Evolutionary conservation across 2,329 filamentous ascomycete species (phyloP).

Genomic region (Aphanoascus verrucosus): DNA sequence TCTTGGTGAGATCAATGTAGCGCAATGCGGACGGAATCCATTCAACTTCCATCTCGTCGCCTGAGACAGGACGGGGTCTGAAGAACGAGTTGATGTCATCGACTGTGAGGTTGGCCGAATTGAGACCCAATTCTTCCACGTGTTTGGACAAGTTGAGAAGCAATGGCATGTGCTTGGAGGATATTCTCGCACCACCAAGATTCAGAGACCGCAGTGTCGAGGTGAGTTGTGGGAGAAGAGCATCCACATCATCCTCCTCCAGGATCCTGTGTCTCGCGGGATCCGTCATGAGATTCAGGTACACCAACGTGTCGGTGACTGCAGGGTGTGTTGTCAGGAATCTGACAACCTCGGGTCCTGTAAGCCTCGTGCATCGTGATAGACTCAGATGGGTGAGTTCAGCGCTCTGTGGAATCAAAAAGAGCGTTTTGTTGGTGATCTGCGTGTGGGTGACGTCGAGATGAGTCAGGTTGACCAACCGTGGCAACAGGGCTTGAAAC

Average conservation of each 20-base stretch:
- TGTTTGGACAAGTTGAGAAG: conserved; percentile 58
- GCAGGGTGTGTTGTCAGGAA: conserved; percentile 64
- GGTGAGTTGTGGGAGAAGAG: conserved; percentile 51
- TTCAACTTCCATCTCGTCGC: conserved; percentile 25
- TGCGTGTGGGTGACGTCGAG: conserved; percentile 70
- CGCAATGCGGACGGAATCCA: conserved; percentile 53
- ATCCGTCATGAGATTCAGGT: conserved; percentile 63
- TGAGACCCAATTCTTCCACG: conserved; percentile 65
- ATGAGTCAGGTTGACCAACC: conserved; percentile 59
- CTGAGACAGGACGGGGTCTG: conserved; percentile 17
- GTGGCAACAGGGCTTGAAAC: conserved; percentile 61
- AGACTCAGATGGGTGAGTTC: conserved; percentile 67
- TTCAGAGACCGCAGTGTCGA: conserved; percentile 59
- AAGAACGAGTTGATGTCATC: conserved; percentile 56
- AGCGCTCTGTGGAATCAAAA: conserved; percentile 60
- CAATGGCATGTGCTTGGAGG: conserved; percentile 50
- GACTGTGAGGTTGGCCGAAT: conserved; percentile 53
- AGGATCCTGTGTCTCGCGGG: conserved; percentile 62
- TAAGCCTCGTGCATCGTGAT: conserved; percentile 61
- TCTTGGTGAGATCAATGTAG: conserved; percentile 68
- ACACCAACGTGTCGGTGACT: conserved; percentile 52
- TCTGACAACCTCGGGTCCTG: conserved; percentile 54
- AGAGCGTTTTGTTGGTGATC: conserved; percentile 60
- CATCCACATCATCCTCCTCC: conserved; percentile 52
- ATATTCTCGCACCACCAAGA: conserved; percentile 63